Conservation (phyloP, 768 basidiomycete species). For the Podaxis sp. region DNA sequence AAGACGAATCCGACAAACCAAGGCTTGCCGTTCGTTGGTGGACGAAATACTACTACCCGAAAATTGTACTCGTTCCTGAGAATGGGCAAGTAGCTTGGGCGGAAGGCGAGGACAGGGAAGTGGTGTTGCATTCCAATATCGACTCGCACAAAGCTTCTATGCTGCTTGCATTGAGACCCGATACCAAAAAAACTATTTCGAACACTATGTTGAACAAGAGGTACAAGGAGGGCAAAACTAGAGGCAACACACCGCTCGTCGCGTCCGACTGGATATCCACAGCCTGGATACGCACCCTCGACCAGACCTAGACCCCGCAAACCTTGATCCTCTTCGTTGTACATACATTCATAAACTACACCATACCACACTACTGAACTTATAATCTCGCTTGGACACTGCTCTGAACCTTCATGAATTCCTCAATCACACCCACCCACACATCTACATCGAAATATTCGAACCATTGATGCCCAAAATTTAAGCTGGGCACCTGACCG, state of each 20-base stretch:
- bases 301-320: neutral
- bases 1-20: neutral
- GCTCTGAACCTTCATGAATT: conserved; percentile 18
- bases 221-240: conserved; percentile 5
- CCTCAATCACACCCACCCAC: conserved; percentile 34
- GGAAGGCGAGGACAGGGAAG: neutral
- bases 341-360: too few relatives aligned
- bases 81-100: neutral
- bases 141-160: neutral
- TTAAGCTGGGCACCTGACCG: too few relatives aligned
- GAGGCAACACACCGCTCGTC: conserved; percentile 1
- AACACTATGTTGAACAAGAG: neutral
- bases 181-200: neutral
- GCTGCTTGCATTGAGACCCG: neutral
- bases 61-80: neutral
- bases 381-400: neutral
- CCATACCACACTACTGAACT: neutral
- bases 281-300: conserved; percentile 24
- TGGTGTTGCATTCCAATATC: neutral
- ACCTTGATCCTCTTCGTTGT: too few relatives aligned
- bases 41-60: conserved; percentile 5
- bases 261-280: conserved; percentile 38
- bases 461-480: too few relatives aligned
- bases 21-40: conserved; percentile 5
- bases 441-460: conserved; percentile 10